Evolutionary conservation across 2,329 filamentous ascomycete genomes (phyloP), one percentile per base, ranked within the genome.

Genomic region (Fusarium sambucinum): DNA sequence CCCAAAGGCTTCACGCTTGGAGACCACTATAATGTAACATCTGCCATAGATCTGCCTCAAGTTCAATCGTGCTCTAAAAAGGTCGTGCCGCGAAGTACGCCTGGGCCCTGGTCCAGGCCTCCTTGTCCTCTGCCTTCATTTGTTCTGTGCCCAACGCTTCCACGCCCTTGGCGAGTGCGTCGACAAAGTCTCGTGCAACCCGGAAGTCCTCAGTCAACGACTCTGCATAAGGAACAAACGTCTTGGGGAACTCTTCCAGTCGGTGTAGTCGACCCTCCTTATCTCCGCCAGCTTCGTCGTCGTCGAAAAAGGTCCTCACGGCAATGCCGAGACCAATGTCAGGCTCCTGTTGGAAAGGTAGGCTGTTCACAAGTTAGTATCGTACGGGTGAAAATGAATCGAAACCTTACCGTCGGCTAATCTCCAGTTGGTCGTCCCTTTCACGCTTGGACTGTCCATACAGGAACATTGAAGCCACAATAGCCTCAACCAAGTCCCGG

Each of bases 401-500:
- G 25, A 13, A 41, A 25, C 13, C 87, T 75, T 84, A 95, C 93
- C 87, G 87, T 69, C 92, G 86, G 69, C 90, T 90, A 60, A 98
- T 84, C 46, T 90, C 86, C 55, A 89, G 80, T 63, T 88, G 86
- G 75, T 92, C 90, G 14, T 86, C 83, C 56, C 89, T 85, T 59
- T 90, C 87, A 38, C 94, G 88, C 59, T 92, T 86, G 21, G 90
- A 92, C 74, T 96, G 92, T 9, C 90, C 93, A 72, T 90, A 90
- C 74, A 97, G 84, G 71, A 97, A 90, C 82, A 97, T 88, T 30
- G 91, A 90, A 8, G 90, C 90, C 21, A 94, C 84, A 66, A 95
- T 88, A 41, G 93, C 91, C 79, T 99, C 96, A 16, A 96, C 82
- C 35, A 98, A 81, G 77, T 97, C 94, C 47, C 96, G 89, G 68